Base-by-base conservation (phyloP, 805 yeast genomes). In the Ogataea polymorpha region DNA sequence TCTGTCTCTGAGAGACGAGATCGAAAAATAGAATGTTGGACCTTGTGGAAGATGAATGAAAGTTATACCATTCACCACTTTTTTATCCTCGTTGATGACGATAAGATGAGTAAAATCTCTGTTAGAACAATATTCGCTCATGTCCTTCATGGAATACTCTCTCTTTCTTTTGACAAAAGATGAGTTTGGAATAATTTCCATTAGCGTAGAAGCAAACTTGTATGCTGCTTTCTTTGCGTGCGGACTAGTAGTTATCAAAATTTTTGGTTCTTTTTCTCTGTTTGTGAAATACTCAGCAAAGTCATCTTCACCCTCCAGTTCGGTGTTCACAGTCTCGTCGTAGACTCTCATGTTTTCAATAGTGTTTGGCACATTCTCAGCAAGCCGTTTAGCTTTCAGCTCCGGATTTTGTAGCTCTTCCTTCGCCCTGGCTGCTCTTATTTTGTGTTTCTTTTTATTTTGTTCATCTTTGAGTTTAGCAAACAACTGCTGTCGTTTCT, bases 21-120 rank as follows among this genome's bases (percentile, higher is more conserved):
- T 69, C 21, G 93, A 82, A 57, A 93, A 93, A 66, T 91, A 90
- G 60, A 88, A 88, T 0, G 97, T 85, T 26, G 99, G 99, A 1
- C 99, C 99, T 33, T 76, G 86, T 7, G 99, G 99, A 44, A 93
- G 72, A 67, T 93, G 96, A 42, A 93, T 83, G 57, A 93, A 86
- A 1, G 98, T 88, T 43, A 93, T 66, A 2, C 99, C 99, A 39
- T 86, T 90, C 27, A 93, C 95, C 48, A 74, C 75, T 64, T 91
- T 93, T 65, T 90, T 90, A 66, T 88, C 96, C 65, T 93, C 99
- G 61, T 93, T 93, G 45, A 93, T 79, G 35, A 93, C 89, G 23
- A 93, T 69, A 55, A 93, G 68, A 58, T 90, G 96, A 0, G 97
- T 90, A 66, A 75, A 93, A 15, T 82, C 91, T 58, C 98, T 71